Conservation (phyloP, 768 basidiomycete species). For the Fomitopsis pulvina region DNA sequence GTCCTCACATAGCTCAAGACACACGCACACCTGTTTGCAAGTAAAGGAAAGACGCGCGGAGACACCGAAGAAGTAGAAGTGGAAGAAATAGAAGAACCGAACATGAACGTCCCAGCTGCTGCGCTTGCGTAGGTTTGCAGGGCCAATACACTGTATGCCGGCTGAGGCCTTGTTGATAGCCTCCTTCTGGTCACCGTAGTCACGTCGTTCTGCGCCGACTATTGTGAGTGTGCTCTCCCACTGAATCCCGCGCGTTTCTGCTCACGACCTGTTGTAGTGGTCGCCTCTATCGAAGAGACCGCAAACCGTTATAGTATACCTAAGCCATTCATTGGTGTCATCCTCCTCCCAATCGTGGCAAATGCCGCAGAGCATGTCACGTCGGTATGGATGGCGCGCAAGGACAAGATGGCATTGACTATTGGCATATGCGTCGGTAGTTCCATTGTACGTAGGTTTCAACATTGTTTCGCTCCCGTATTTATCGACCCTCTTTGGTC, state of each 20-base stretch:
- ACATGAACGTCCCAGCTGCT: constrained; percentile 72
- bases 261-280: constrained; percentile 41
- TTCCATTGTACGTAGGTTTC: constrained; percentile 53
- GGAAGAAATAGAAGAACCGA: constrained; percentile 33
- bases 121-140: constrained; percentile 35
- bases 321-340: constrained; percentile 80
- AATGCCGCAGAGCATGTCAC: constrained; percentile 86
- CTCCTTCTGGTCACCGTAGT: constrained; percentile 70
- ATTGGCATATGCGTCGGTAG: constrained; percentile 78
- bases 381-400: constrained; percentile 85
- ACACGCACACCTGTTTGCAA: constrained; percentile 59
- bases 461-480: background rate
- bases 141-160: background rate
- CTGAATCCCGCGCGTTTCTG: background rate
- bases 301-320: constrained; percentile 76
- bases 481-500: background rate
- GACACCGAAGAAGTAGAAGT: constrained; percentile 11
- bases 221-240: constrained; percentile 40
- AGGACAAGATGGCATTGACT: constrained; percentile 65
- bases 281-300: constrained; percentile 89
- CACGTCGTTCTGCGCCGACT: constrained; percentile 88
- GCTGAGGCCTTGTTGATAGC: constrained; percentile 26
- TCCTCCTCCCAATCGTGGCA: constrained; percentile 81
- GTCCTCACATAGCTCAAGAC: constrained; percentile 51
- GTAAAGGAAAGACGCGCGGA: constrained; percentile 22